Evolutionary conservation across 768 basidiomycete species (phyloP), one percentile per base, ranked within the genome.

Genomic region (Neoboletus brunneissimus): DNA sequence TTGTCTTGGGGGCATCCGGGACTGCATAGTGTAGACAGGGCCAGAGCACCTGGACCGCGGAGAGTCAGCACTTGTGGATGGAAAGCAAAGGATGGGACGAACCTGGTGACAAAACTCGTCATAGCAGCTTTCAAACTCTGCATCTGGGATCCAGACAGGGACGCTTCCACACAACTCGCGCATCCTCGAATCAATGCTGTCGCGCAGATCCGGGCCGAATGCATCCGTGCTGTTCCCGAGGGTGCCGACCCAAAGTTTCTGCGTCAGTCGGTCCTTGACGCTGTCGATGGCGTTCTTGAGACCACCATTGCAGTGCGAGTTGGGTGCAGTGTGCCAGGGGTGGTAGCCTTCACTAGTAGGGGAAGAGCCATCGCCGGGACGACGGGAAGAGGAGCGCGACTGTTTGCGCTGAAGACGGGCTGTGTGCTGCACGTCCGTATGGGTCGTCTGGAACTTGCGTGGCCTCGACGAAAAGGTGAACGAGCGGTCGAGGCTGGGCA

Each of bases 101-200:
- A 81, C 82, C 72, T 90, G 89, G 62, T 94, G 91, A 65, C 91
- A 94, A 69, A 91, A 94, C 62, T 89, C 87, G 68, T 92, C 90
- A 60, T 94, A 94, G 66, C 83, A 87, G 48, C 83, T 83, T 57
- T 84, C 79, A 59, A 94, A 92, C 64, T 90, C 90, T 2, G 80
- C 78, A 64, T 90, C 87, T 0, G 88, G 86, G 53, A 94, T 87
- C 91, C 90, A 93, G 20, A 93, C 88, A 0, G 89, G 78, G 3
- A 79, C 60, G 53, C 75, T 77, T 5, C 75, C 69, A 34, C 71
- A 70, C 54, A 77, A 60, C 23, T 78, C 72, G 46, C 59, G 62
- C 70, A 82, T 73, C 64, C 81, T 73, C 31, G 67, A 62, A 59
- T 90, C 83, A 59, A 91, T 79, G 32, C 79, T 81, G 23, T 71